Percentiles rank a stretch among this genome's conserved stretches.
Evolutionary conservation across 2,329 filamentous ascomycete genomes (phyloP).

Genomic region (Penicillium sp.): DNA sequence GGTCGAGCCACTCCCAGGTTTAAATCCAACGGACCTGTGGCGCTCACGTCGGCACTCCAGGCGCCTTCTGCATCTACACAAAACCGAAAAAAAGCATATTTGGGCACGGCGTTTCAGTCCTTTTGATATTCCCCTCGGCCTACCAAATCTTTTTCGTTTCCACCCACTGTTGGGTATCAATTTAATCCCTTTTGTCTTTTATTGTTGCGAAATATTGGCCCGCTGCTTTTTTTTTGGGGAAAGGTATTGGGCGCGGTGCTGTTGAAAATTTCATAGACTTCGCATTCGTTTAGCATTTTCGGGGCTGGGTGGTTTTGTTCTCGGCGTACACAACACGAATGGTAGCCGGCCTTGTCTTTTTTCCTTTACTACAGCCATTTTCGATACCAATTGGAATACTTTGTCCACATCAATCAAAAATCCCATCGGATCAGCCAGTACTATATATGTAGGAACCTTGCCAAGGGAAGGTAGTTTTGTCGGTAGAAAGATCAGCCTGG

Average conservation of each 20-base stretch:
- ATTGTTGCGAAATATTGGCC: background rate
- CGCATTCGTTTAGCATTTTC: background rate
- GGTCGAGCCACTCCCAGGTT: constrained; percentile 33
- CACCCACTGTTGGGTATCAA: background rate
- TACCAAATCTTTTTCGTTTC: background rate
- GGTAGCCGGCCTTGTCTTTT: background rate
- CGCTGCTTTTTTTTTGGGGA: background rate
- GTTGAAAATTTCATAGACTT: background rate
- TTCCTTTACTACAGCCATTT: background rate
- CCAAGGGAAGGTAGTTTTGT: background rate
- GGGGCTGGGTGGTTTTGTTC: background rate
- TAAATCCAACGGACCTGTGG: background rate
- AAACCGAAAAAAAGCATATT: background rate
- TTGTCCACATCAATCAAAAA: background rate
- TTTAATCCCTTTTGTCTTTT: background rate
- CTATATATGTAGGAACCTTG: too few relatives aligned
- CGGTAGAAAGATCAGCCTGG: constrained; percentile 2
- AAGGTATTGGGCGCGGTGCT: background rate
- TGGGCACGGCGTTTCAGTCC: constrained; percentile 2
- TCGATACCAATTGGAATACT: background rate
- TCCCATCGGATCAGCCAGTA: background rate
- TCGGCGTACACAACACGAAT: background rate
- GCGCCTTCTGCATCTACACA: background rate
- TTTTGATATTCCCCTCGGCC: background rate
- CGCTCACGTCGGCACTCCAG: background rate